phyloP scores from a whole-genome alignment of 2,329 filamentous ascomycete genomes.

The Annulohypoxylon truncatum region DNA sequence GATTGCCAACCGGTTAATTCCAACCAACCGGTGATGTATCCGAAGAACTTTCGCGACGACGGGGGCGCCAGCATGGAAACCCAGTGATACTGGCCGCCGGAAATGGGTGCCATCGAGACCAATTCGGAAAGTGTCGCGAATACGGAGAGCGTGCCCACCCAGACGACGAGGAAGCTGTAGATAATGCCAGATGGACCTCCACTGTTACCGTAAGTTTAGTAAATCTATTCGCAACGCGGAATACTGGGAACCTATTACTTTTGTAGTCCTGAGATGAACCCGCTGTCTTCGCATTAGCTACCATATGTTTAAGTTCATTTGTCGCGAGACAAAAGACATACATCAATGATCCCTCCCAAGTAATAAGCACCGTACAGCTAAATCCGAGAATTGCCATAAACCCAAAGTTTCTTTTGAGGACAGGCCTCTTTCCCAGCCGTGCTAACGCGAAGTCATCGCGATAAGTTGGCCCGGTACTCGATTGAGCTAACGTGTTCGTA shows the following conservation, averaged over 20 bases:
- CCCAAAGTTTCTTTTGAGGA: constrained; percentile 41
- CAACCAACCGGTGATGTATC: constrained; percentile 39
- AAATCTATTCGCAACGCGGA: neutral
- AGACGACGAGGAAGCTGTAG: constrained; percentile 37
- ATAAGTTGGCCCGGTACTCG: neutral
- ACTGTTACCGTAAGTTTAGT: constrained; percentile 19
- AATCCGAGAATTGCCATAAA: constrained; percentile 41
- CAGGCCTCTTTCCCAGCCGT: constrained; percentile 37
- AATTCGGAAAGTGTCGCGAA: constrained; percentile 35
- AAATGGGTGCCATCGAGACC: constrained; percentile 40
- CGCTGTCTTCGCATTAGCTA: neutral
- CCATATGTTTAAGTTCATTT: neutral
- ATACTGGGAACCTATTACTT: constrained; percentile 2
- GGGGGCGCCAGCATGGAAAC: constrained; percentile 37
- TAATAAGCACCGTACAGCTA: constrained; percentile 36
- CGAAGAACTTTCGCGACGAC: constrained; percentile 32
- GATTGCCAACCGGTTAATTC: constrained; percentile 41
- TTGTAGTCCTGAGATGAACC: constrained; percentile 10
- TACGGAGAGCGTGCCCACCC: constrained; percentile 36
- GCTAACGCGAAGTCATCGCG: constrained; percentile 29
- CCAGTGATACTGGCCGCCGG: constrained; percentile 41
- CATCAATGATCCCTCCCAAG: constrained; percentile 40
- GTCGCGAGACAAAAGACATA: constrained; percentile 6
- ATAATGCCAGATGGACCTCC: constrained; percentile 38
- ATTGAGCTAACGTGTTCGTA: constrained; percentile 12